These are phyloP conservation scores for Fusarium sp. DNA, from an alignment of 2,329 filamentous ascomycete genomes.

Conservation along the genomic window DNA sequence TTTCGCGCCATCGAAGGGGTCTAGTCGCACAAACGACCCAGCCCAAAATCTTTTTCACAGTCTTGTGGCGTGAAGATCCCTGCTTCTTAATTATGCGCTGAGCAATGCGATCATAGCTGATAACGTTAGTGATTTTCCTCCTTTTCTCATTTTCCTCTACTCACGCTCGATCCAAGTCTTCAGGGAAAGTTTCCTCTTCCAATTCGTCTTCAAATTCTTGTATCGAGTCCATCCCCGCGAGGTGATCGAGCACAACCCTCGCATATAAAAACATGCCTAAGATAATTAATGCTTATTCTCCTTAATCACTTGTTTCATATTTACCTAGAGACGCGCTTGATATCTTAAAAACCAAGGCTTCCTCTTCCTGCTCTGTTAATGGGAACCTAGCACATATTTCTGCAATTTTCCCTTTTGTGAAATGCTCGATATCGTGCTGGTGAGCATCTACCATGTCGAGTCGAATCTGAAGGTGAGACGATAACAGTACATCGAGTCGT, in stretches of 20 bases:
- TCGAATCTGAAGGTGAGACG: fast-evolving
- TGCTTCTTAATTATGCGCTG: too few relatives aligned
- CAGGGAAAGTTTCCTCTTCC: fast-evolving
- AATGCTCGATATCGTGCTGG: fast-evolving
- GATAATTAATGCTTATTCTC: too few relatives aligned
- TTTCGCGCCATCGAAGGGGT: neutral
- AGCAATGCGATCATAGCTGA: too few relatives aligned
- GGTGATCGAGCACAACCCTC: fast-evolving
- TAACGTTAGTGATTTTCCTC: too few relatives aligned
- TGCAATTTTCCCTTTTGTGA: too few relatives aligned
- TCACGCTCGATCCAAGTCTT: neutral
- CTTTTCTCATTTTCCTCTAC: too few relatives aligned
- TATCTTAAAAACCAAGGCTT: fast-evolving
- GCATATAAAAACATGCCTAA: constrained; percentile 7
- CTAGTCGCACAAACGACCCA: fast-evolving
- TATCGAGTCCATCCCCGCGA: fast-evolving
- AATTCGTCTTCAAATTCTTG: neutral
- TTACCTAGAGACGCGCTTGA: too few relatives aligned
- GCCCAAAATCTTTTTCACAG: neutral
- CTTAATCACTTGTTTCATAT: too few relatives aligned
- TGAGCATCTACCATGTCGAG: fast-evolving
- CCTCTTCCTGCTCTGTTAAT: fast-evolving
- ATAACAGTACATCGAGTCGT: fast-evolving
- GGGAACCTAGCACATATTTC: neutral
- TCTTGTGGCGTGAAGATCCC: too few relatives aligned